Percentiles rank a stretch among this genome's conserved stretches.
phyloP scores from a whole-genome alignment of 2,329 filamentous ascomycete species.

The Trichoderma brevicompactum region DNA sequence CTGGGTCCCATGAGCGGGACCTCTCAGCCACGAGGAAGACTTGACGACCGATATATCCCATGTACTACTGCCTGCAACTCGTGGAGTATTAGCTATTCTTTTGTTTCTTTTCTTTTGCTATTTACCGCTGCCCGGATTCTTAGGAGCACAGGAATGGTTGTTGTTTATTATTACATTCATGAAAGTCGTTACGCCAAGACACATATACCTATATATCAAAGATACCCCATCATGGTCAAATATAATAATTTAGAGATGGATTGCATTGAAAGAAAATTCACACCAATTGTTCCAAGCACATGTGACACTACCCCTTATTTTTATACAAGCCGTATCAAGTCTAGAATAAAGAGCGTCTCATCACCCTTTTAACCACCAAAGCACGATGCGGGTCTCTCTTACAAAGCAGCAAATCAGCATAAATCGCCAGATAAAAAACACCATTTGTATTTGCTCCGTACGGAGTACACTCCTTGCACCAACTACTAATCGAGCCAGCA shows the following conservation, averaged over 20 bases:
- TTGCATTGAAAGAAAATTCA: background rate
- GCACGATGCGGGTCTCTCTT: no score
- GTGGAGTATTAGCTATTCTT: background rate
- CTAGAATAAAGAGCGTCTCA: background rate
- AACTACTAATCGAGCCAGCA: no score
- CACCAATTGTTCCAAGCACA: background rate
- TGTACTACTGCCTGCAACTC: background rate
- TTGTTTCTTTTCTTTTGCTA: background rate
- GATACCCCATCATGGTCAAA: background rate
- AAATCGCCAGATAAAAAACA: no score
- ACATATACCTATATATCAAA: slow-evolving; percentile 8
- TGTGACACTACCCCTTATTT: no score
- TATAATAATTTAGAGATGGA: background rate
- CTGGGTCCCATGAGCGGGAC: background rate
- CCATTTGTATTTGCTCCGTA: no score
- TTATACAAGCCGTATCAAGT: no score
- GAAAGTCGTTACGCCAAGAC: slow-evolving; percentile 5
- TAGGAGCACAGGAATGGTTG: no score
- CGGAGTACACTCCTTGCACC: no score
- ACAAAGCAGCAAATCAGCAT: no score
- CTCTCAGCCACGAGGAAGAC: background rate
- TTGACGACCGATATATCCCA: background rate
- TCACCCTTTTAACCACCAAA: no score
- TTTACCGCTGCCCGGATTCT: background rate
- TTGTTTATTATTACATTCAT: slow-evolving; percentile 3